A percentile compares a stretch with the other conserved stretches of the same genome.
Evolutionary conservation across 176 grass and related monocot species (phyloP).

Genomic region (Juncus effusus): DNA sequence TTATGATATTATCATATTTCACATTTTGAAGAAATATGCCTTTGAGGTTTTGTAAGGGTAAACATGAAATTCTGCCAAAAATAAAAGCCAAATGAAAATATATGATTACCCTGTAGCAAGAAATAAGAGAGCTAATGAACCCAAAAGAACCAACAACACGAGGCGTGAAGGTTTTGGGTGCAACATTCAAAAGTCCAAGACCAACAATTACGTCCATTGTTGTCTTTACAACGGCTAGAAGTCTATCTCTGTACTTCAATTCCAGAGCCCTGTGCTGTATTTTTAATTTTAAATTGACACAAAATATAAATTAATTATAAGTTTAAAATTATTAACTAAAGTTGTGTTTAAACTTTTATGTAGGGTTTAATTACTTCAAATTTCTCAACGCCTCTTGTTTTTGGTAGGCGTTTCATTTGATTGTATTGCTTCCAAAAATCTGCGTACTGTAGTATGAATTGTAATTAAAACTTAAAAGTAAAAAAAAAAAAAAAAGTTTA

Average conservation of each 20-base stretch:
- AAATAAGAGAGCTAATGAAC: constrained; percentile 29
- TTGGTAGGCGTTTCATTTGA: constrained; percentile 17
- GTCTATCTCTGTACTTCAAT: constrained; percentile 13
- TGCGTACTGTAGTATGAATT: constrained; percentile 13
- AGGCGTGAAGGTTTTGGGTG: constrained; percentile 14
- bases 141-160: constrained; percentile 16
- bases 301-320: too few relatives aligned
- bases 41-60: neutral
- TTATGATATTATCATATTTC: too few relatives aligned
- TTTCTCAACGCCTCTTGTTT: constrained; percentile 20
- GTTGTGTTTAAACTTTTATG: neutral
- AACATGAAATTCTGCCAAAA: too few relatives aligned
- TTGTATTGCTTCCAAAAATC: constrained; percentile 31
- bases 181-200: constrained; percentile 16
- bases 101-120: constrained; percentile 28
- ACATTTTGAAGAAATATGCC: neutral
- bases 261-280: constrained; percentile 12
- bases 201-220: constrained; percentile 13
- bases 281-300: too few relatives aligned
- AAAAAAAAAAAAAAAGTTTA: too few relatives aligned
- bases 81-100: neutral
- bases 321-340: too few relatives aligned
- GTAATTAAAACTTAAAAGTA: too few relatives aligned
- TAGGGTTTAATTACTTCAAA: constrained; percentile 28
- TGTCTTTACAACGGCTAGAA: constrained; percentile 10